Evolutionary conservation across 768 basidiomycete genomes (phyloP).

Genomic region (Cubamyces sp.): DNA sequence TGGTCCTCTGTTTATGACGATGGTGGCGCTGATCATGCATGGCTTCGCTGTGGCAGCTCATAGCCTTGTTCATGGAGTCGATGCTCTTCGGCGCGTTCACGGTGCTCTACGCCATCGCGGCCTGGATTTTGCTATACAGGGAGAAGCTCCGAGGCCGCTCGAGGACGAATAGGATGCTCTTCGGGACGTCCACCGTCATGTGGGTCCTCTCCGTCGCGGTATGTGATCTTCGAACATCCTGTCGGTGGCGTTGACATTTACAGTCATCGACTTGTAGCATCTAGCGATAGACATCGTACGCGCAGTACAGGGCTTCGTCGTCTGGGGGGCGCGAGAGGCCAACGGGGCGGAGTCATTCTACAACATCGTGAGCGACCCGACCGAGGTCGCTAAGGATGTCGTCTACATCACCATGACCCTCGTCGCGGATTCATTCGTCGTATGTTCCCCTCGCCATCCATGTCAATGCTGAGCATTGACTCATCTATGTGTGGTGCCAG

Average conservation of each 20-base stretch:
- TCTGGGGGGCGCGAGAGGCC: conserved; percentile 8
- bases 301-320: conserved; percentile 13
- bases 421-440: conserved; percentile 17
- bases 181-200: not conserved
- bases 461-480: too few species aligned
- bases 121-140: conserved; percentile 9
- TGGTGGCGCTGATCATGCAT: not conserved
- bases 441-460: not conserved
- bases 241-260: too few species aligned
- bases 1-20: not conserved
- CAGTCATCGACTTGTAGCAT: conserved; percentile 1
- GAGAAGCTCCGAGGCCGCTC: not conserved
- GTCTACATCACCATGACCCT: conserved; percentile 19
- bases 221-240: not conserved
- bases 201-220: conserved; percentile 7
- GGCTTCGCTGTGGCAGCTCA: not conserved
- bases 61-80: conserved; percentile 7
- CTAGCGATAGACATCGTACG: conserved; percentile 5
- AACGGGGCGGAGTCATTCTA: conserved; percentile 5
- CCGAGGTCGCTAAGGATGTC: conserved; percentile 11
- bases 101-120: conserved; percentile 4
- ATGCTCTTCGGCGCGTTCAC: conserved; percentile 11
- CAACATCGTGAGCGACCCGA: conserved; percentile 3
- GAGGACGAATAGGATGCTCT: not conserved
- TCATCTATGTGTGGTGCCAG: not conserved